Conservation (phyloP, 441 rosid genomes). For the Theobroma grandiflorum region DNA sequence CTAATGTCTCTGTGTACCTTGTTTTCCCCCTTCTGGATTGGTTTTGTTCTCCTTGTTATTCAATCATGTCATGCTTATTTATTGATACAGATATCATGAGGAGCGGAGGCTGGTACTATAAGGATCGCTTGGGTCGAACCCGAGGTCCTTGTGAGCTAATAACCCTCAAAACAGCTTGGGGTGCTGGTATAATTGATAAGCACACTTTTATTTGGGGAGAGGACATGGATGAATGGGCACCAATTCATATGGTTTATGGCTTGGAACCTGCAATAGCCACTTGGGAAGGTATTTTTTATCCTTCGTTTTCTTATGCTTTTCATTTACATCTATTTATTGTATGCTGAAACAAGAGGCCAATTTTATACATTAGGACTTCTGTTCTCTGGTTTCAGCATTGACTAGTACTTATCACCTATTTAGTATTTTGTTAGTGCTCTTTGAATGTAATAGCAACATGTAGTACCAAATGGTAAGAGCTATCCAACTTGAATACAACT, state of each 20-base stretch:
- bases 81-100: slow-evolving; percentile 74
- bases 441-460: not conserved
- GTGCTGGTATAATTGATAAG: slow-evolving; percentile 87
- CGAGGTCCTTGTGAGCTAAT: slow-evolving; percentile 92
- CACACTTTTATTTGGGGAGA: slow-evolving; percentile 92
- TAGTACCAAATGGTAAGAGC: not conserved
- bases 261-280: slow-evolving; percentile 90
- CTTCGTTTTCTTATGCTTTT: slow-evolving; percentile 12
- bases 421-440: not conserved
- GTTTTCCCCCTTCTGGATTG: not conserved
- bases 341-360: not conserved
- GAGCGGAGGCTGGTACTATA: slow-evolving; percentile 86
- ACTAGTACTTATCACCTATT: not conserved
- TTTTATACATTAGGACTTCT: not conserved
- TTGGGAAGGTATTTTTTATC: slow-evolving; percentile 81
- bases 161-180: slow-evolving; percentile 95
- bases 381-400: not conserved
- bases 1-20: not conserved
- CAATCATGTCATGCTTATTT: not conserved
- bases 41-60: not conserved
- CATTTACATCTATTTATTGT: not conserved
- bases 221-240: slow-evolving; percentile 98
- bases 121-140: slow-evolving; percentile 92
- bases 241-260: slow-evolving; percentile 94
- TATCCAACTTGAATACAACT: not conserved